phyloP scores from a whole-genome alignment of 176 grass and related monocot species.

The Carex kokanica region DNA sequence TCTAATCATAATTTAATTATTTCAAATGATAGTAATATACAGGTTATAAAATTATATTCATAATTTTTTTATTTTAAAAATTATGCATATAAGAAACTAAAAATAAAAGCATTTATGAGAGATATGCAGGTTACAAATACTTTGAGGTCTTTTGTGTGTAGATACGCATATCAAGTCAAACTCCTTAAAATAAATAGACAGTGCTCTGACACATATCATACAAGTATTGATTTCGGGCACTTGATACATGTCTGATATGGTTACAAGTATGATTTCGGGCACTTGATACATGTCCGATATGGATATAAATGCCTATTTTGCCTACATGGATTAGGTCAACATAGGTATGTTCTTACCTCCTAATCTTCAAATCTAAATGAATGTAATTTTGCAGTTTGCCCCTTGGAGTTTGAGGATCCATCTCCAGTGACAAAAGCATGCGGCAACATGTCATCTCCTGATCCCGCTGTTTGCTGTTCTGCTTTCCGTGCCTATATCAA shows the following conservation, averaged over 20 bases:
- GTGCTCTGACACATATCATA: not conserved
- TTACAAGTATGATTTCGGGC: not conserved
- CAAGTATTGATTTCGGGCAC: not conserved
- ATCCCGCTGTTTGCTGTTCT: slow-evolving; percentile 46
- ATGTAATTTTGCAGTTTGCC: slow-evolving; percentile 57
- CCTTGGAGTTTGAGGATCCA: slow-evolving; percentile 82
- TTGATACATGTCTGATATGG: too few relatives aligned
- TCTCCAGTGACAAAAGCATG: slow-evolving; percentile 72
- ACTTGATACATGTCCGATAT: not conserved
- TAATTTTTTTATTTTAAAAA: not conserved
- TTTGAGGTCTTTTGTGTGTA: not conserved
- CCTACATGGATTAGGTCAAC: not conserved
- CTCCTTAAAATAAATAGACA: not conserved
- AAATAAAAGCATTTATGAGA: not conserved
- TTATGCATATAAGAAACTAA: not conserved
- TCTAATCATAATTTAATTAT: too few relatives aligned
- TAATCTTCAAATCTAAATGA: not conserved
- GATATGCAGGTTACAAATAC: not conserved
- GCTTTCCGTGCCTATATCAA: slow-evolving; percentile 67
- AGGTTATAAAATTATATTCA: not conserved
- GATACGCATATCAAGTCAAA: not conserved
- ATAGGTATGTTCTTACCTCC: not conserved
- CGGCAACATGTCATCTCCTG: slow-evolving; percentile 50
- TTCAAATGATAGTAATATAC: not conserved
- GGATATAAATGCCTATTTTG: not conserved